Percentiles rank a stretch among this genome's conserved stretches.
phyloP scores from a whole-genome alignment of 306 rosid species.

The Malus domestica region ASM211411v1 NC_041798.1:25751501-25752000 shows the following conservation, averaged over 20 bases:
- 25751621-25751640: slow-evolving; percentile 74
- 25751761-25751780: slow-evolving; percentile 52
- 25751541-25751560: slow-evolving; percentile 75
- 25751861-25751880: slow-evolving; percentile 52
- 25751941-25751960: slow-evolving; percentile 54
- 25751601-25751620: slow-evolving; percentile 89
- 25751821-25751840: slow-evolving; percentile 74
- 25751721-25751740: slow-evolving; percentile 67
- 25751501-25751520: slow-evolving; percentile 80
- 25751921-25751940: slow-evolving; percentile 54
- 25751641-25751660: slow-evolving; percentile 83
- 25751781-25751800: slow-evolving; percentile 49
- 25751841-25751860: slow-evolving; percentile 49
- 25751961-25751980: slow-evolving; percentile 59
- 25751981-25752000: slow-evolving; percentile 39
- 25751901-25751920: slow-evolving; percentile 56
- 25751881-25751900: slow-evolving; percentile 56
- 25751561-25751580: slow-evolving; percentile 70
- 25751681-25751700: slow-evolving; percentile 69
- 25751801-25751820: slow-evolving; percentile 54
- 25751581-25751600: slow-evolving; percentile 72
- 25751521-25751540: slow-evolving; percentile 87
- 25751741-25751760: slow-evolving; percentile 75
- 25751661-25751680: slow-evolving; percentile 86
- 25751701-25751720: slow-evolving; percentile 91